phyloP scores from a whole-genome alignment of 2,329 filamentous ascomycete genomes.

The Aspergillus clavatus region DNA sequence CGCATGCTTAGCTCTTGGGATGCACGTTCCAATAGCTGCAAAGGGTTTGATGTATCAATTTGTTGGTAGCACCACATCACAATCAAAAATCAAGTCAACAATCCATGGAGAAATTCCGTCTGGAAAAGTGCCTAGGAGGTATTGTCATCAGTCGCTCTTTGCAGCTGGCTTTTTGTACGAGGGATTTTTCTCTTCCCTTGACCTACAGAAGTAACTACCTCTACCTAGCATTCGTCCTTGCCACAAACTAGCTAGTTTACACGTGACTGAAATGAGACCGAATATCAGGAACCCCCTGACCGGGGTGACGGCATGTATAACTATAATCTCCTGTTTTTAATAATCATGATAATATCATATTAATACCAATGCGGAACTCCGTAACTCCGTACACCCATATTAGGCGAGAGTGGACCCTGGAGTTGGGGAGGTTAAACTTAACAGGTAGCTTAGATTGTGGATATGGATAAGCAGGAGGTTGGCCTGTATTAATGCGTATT shows the following conservation, averaged over 20 bases:
- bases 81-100: background rate
- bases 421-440: too few relatives aligned
- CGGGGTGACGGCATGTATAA: background rate
- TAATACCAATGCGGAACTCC: too few relatives aligned
- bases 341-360: too few relatives aligned
- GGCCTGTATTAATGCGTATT: too few relatives aligned
- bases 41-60: background rate
- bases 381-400: too few relatives aligned
- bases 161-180: background rate
- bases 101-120: background rate
- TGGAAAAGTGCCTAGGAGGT: background rate
- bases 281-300: conserved; percentile 5
- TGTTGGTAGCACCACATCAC: background rate
- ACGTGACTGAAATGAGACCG: conserved; percentile 14
- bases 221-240: background rate
- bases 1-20: background rate
- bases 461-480: too few relatives aligned
- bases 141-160: background rate
- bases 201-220: too few relatives aligned
- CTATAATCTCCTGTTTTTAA: background rate
- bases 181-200: too few relatives aligned
- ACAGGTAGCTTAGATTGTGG: too few relatives aligned
- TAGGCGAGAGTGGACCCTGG: too few relatives aligned
- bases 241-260: background rate
- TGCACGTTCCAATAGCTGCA: background rate